phyloP scores from a whole-genome alignment of 257 asterid species.

The Scutellaria barbata region DNA sequence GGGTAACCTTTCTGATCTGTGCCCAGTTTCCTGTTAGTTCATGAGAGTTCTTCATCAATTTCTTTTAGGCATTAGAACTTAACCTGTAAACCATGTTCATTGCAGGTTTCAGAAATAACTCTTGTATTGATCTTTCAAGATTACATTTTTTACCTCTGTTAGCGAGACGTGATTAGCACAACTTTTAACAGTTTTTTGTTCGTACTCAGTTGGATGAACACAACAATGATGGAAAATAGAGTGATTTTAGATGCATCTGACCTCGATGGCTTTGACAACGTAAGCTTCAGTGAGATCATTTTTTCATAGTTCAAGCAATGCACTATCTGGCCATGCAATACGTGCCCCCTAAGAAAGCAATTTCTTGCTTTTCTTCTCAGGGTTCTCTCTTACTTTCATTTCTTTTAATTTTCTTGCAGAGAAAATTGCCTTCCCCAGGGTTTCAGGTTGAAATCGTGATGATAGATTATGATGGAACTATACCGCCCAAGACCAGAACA shows the following conservation, averaged over 20 bases:
- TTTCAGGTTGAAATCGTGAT: conserved; percentile 88
- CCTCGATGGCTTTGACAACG: conserved; percentile 85
- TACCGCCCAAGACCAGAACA: conserved; percentile 51
- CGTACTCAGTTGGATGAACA: conserved; percentile 86
- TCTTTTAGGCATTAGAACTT: not conserved
- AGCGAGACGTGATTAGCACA: not conserved
- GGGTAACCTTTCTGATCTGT: not conserved
- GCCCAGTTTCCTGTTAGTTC: not conserved
- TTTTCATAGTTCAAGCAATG: not conserved
- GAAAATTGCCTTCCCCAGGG: conserved; percentile 96
- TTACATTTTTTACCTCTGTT: conserved; percentile 4
- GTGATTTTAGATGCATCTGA: conserved; percentile 57
- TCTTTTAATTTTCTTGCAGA: conserved; percentile 54
- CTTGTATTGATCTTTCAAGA: conserved; percentile 6
- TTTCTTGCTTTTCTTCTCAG: conserved; percentile 1
- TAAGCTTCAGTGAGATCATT: conserved; percentile 40
- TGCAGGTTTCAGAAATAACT: not conserved
- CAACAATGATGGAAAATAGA: conserved; percentile 92
- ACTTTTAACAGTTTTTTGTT: conserved; percentile 5
- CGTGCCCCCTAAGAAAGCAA: not conserved
- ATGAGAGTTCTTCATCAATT: not conserved
- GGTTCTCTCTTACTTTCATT: not conserved
- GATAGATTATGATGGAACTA: conserved; percentile 77
- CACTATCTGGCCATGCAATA: conserved; percentile 7
- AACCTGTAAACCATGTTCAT: conserved; percentile 14